Evolutionary conservation across 192 early-diverging fungal species (phyloP).

Genomic region (Backusella morwellensis): DNA sequence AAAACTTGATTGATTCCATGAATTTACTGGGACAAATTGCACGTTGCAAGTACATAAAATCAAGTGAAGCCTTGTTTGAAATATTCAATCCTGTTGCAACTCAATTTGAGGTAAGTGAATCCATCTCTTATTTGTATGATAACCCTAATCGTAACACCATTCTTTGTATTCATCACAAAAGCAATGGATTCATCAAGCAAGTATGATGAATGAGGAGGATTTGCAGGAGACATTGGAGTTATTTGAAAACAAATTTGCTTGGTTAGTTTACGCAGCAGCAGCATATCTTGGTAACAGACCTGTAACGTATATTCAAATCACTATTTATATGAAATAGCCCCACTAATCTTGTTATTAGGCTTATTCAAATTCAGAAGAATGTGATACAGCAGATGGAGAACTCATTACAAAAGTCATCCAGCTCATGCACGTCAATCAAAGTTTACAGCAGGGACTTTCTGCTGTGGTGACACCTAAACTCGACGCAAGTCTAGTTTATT

Average conservation of each 20-base stretch:
- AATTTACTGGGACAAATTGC: constrained; percentile 68
- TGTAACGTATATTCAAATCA: constrained; percentile 31
- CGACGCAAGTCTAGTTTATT: constrained; percentile 74
- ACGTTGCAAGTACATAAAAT: constrained; percentile 64
- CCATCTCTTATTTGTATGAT: not conserved
- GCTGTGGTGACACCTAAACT: constrained; percentile 56
- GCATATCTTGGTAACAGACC: constrained; percentile 65
- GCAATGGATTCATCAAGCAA: constrained; percentile 15
- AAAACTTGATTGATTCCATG: constrained; percentile 63
- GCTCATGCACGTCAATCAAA: constrained; percentile 65
- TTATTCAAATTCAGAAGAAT: constrained; percentile 68
- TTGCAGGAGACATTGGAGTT: constrained; percentile 45
- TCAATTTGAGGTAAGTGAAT: constrained; percentile 46
- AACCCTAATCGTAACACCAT: not conserved
- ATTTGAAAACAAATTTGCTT: constrained; percentile 69
- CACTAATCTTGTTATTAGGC: constrained; percentile 36
- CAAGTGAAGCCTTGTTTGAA: constrained; percentile 46
- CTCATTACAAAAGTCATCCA: constrained; percentile 64
- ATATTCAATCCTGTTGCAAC: constrained; percentile 57
- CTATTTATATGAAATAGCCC: too few species aligned
- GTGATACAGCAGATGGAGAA: constrained; percentile 77
- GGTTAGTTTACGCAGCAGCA: constrained; percentile 79
- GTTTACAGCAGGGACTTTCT: constrained; percentile 47
- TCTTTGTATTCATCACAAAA: not conserved
- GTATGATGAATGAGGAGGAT: constrained; percentile 22